Percentiles rank a stretch among this genome's conserved stretches.
phyloP scores from a whole-genome alignment of 1,139 yeast species.

The Torulaspora pretoriensis region DNA sequence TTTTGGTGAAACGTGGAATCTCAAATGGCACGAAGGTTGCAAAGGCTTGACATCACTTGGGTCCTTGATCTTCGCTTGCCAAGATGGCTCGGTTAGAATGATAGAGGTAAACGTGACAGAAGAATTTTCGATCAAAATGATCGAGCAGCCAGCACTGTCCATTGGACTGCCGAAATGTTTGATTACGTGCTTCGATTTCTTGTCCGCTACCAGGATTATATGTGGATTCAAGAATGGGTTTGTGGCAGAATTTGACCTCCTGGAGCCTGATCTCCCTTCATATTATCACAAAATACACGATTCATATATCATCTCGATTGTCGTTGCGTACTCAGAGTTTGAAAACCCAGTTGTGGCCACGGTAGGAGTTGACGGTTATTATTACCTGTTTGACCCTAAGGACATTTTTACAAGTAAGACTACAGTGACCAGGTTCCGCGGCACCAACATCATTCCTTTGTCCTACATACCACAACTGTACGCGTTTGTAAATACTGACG shows the following conservation, averaged over 20 bases:
- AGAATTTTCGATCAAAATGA: constrained; percentile 38
- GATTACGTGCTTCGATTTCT: constrained; percentile 56
- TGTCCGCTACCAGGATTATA: constrained; percentile 46
- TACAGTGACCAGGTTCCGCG: constrained; percentile 38
- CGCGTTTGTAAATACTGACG: constrained; percentile 43
- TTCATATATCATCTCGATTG: constrained; percentile 47
- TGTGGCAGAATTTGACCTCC: constrained; percentile 57
- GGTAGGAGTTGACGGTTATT: constrained; percentile 47
- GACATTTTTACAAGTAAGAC: constrained; percentile 41
- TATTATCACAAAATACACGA: constrained; percentile 46
- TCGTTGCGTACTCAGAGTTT: constrained; percentile 41
- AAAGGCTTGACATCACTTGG: constrained; percentile 38
- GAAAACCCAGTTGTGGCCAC: constrained; percentile 44
- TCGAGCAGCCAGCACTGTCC: constrained; percentile 30
- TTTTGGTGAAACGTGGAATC: constrained; percentile 52
- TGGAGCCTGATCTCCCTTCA: constrained; percentile 43
- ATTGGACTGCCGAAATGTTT: constrained; percentile 31
- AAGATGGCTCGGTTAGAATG: constrained; percentile 60
- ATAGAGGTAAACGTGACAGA: constrained; percentile 39
- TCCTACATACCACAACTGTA: constrained; percentile 41
- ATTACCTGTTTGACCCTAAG: constrained; percentile 41
- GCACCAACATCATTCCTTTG: constrained; percentile 33
- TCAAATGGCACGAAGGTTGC: constrained; percentile 49
- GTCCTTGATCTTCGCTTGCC: constrained; percentile 51
- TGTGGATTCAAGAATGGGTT: constrained; percentile 67